A percentile compares a stretch with the other conserved stretches of the same genome.
Evolutionary conservation across 306 rosid genomes (phyloP).

Genomic region (Heteromeles arbutifolia): DNA sequence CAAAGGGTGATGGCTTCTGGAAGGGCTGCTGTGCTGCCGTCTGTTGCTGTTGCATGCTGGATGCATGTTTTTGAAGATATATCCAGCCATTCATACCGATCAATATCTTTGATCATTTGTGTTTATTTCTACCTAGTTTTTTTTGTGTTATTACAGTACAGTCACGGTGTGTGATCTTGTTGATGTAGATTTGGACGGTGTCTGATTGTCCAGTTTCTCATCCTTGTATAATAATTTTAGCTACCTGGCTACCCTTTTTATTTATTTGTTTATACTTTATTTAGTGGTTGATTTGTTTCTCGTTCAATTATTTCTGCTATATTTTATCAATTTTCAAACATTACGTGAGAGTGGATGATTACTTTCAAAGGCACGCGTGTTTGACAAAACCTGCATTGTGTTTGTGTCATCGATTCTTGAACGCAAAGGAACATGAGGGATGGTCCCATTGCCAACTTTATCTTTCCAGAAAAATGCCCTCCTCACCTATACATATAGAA

Average conservation of each 20-base stretch:
- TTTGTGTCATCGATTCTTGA: too few relatives aligned
- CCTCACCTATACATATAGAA: too few relatives aligned
- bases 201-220: not conserved
- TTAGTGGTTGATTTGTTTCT: not conserved
- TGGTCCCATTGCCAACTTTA: too few relatives aligned
- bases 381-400: too few relatives aligned
- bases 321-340: not conserved
- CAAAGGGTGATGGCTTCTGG: conserved; percentile 84
- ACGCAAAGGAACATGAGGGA: too few relatives aligned
- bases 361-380: too few relatives aligned
- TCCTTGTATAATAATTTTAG: not conserved
- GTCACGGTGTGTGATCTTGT: not conserved
- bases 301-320: too few relatives aligned
- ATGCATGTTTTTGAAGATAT: conserved; percentile 47
- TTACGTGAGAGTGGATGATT: not conserved
- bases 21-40: conserved; percentile 79
- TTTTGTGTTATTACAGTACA: not conserved
- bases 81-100: not conserved
- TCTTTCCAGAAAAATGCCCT: too few relatives aligned
- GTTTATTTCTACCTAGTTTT: not conserved
- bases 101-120: not conserved
- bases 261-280: not conserved
- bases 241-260: not conserved
- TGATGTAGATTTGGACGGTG: not conserved
- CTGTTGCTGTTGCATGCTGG: conserved; percentile 76